Conservation (phyloP, 257 asterid species). For the Catharanthus roseus region DNA sequence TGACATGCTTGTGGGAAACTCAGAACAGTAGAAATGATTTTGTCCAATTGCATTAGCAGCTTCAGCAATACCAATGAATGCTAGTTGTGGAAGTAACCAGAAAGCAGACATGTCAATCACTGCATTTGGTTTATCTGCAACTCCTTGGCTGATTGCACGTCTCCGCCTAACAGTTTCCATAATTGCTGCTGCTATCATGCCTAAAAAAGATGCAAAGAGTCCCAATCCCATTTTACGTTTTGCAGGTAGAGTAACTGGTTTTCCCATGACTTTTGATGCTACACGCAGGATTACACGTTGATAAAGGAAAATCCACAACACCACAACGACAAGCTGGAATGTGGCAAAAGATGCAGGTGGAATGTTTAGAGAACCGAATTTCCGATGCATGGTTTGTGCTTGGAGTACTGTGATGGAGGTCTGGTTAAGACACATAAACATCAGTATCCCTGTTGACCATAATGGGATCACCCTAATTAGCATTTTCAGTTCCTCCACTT, state of each 20-base stretch:
- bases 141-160: conserved; percentile 22
- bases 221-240: conserved; percentile 69
- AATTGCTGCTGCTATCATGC: conserved; percentile 45
- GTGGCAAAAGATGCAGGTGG: conserved; percentile 69
- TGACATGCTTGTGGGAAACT: conserved; percentile 72
- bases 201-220: conserved; percentile 46
- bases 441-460: conserved; percentile 66
- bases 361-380: conserved; percentile 34
- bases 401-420: conserved; percentile 57
- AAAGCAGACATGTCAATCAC: conserved; percentile 50
- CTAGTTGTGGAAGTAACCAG: conserved; percentile 69
- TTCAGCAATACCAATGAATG: conserved; percentile 54
- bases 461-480: conserved; percentile 53
- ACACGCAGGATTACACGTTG: conserved; percentile 49
- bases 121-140: conserved; percentile 14
- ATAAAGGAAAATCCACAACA: conserved; percentile 54
- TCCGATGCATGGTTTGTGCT: conserved; percentile 60
- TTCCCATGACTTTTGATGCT: conserved; percentile 45
- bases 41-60: conserved; percentile 55
- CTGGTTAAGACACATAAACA: conserved; percentile 43
- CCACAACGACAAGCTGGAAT: conserved; percentile 36
- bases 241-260: conserved; percentile 27
- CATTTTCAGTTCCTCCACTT: conserved; percentile 69
- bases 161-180: conserved; percentile 49
- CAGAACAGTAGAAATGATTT: conserved; percentile 58